Conservation (phyloP, 257 asterid species). For the Nicotiana paniculata region DNA sequence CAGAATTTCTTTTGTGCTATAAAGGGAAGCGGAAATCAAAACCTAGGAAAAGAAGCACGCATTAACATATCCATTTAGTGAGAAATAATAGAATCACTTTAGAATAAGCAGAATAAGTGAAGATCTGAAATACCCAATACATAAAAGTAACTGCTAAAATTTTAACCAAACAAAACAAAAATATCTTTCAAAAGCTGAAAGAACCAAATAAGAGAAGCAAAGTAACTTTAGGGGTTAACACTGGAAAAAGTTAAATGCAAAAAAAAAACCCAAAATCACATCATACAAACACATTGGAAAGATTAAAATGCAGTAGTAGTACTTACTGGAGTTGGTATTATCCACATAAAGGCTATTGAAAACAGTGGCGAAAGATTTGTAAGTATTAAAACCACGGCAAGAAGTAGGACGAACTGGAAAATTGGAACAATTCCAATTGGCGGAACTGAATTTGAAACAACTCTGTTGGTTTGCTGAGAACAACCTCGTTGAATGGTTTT, state of each 20-base stretch:
- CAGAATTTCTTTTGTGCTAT: background rate
- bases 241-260: background rate
- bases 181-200: background rate
- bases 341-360: conserved; percentile 22
- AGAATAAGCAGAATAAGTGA: background rate
- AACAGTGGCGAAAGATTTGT: conserved; percentile 18
- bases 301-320: background rate
- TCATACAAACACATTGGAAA: background rate
- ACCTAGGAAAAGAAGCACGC: background rate
- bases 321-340: conserved; percentile 24
- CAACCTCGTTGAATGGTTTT: conserved; percentile 16
- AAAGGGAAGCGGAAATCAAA: background rate
- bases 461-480: conserved; percentile 6
- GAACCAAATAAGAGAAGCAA: background rate
- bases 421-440: conserved; percentile 20
- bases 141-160: background rate
- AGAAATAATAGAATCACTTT: background rate
- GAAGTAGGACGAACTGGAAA: conserved; percentile 18
- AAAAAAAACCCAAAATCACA: background rate
- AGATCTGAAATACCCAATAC: background rate
- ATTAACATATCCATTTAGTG: background rate
- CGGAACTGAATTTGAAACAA: conserved; percentile 17
- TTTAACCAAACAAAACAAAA: background rate
- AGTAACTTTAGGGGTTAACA: background rate
- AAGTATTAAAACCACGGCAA: conserved; percentile 14